Conservation (phyloP, 805 yeast genomes). For the Metschnikowia lochheadii region DNA sequence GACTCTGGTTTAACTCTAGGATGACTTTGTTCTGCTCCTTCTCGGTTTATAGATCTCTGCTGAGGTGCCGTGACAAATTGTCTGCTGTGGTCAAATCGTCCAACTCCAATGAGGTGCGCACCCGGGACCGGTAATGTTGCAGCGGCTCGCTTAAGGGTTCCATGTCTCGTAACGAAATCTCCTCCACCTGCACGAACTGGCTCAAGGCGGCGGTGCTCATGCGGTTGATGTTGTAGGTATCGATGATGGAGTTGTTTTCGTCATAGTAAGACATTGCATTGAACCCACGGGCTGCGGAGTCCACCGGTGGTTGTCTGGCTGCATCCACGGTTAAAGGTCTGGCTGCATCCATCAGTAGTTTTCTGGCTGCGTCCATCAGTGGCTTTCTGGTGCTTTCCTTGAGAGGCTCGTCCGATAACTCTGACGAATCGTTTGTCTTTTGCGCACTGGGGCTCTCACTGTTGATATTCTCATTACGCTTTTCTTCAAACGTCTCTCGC, state of each 20-base stretch:
- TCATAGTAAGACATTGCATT: constrained; percentile 29
- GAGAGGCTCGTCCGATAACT: not conserved
- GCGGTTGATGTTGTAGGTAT: constrained; percentile 26
- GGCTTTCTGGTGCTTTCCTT: constrained; percentile 2
- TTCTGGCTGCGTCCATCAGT: constrained; percentile 1
- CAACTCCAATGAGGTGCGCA: constrained; percentile 36
- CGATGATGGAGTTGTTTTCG: constrained; percentile 34
- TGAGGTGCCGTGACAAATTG: constrained; percentile 17
- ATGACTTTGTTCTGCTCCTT: not conserved
- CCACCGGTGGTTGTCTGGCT: not conserved
- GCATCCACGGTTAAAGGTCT: too few species aligned
- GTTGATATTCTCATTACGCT: not conserved
- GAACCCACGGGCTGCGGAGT: constrained; percentile 19
- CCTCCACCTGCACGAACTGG: constrained; percentile 42
- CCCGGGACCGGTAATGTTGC: constrained; percentile 16
- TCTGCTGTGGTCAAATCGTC: constrained; percentile 35
- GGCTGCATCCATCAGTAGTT: not conserved
- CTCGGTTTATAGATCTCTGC: not conserved
- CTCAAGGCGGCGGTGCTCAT: constrained; percentile 31
- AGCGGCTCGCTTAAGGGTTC: constrained; percentile 7
- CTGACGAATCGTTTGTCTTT: not conserved
- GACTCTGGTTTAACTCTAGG: not conserved
- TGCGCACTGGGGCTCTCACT: not conserved
- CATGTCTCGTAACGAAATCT: constrained; percentile 44
- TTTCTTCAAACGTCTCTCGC: constrained; percentile 33